phyloP scores from a whole-genome alignment of 495 filamentous ascomycete species.

The Clohesyomyces aquaticus region DNA sequence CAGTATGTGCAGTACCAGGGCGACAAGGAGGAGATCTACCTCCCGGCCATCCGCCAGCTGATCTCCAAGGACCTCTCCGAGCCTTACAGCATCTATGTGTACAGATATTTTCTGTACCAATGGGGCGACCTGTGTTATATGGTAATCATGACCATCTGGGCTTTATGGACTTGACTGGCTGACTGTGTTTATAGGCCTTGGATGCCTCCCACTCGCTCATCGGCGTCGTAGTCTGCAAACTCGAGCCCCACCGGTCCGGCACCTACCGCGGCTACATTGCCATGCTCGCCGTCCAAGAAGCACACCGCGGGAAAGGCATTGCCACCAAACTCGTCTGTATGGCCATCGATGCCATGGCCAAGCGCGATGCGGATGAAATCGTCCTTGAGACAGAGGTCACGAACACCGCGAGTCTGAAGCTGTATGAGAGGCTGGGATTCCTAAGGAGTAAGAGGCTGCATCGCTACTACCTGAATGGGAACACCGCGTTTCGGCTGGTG shows the following conservation, averaged over 20 bases:
- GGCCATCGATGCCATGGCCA: slow-evolving; percentile 91
- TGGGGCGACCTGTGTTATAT: slow-evolving; percentile 97
- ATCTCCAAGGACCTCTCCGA: slow-evolving; percentile 98
- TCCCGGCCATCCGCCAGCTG: slow-evolving; percentile 84
- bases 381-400: slow-evolving; percentile 96
- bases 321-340: slow-evolving; percentile 85
- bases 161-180: slow-evolving; percentile 31
- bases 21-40: slow-evolving; percentile 74
- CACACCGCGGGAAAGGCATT: slow-evolving; percentile 83
- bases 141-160: slow-evolving; percentile 50
- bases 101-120: slow-evolving; percentile 97
- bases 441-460: slow-evolving; percentile 90
- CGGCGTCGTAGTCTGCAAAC: slow-evolving; percentile 94
- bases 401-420: slow-evolving; percentile 86
- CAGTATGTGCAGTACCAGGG: slow-evolving; percentile 84
- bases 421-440: slow-evolving; percentile 95
- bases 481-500: slow-evolving; percentile 87
- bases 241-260: slow-evolving; percentile 82
- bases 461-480: slow-evolving; percentile 96
- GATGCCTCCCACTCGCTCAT: slow-evolving; percentile 62
- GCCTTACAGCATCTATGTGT: slow-evolving; percentile 99
- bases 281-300: slow-evolving; percentile 87
- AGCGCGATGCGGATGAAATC: slow-evolving; percentile 85
- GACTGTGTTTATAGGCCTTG: slow-evolving; percentile 60
- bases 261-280: slow-evolving; percentile 94